phyloP scores from a whole-genome alignment of 139 green algal species.

The Chlamydomonas sp. region DNA sequence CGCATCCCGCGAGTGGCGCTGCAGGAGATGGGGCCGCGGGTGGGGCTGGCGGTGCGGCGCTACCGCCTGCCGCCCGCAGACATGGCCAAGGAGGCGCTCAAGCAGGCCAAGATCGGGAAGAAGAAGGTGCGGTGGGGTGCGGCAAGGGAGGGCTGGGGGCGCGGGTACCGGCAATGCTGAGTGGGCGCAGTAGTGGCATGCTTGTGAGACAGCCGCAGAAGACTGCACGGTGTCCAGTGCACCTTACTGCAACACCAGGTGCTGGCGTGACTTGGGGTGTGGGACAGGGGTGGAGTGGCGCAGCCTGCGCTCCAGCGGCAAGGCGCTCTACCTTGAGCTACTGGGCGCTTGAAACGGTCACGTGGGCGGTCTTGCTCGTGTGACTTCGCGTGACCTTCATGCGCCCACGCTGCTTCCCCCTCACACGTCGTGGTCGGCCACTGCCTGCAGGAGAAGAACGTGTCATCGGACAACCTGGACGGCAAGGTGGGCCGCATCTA shows the following conservation, averaged over 20 bases:
- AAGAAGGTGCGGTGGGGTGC: constrained; percentile 75
- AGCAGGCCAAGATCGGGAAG: constrained; percentile 70
- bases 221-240: too few species aligned
- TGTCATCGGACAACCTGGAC: constrained; percentile 73
- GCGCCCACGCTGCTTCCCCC: neutral
- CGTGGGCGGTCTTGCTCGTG: neutral
- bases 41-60: constrained; percentile 85
- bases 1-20: constrained; percentile 82
- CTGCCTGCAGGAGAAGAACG: constrained; percentile 88
- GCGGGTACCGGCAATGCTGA: neutral
- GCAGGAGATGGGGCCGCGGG: constrained; percentile 82
- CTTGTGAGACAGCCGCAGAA: neutral
- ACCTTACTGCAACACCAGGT: too few species aligned
- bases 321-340: too few species aligned
- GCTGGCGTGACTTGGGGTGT: neutral
- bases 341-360: constrained; percentile 23
- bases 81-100: constrained; percentile 86
- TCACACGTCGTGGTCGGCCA: neutral
- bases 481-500: constrained; percentile 94
- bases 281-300: too few species aligned
- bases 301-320: too few species aligned
- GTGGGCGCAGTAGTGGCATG: neutral
- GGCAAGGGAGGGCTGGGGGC: too few species aligned
- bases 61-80: constrained; percentile 68
- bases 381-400: neutral